Evolutionary conservation across 495 filamentous ascomycete genomes (phyloP).

Genomic region (Rhypophila decipiens): DNA sequence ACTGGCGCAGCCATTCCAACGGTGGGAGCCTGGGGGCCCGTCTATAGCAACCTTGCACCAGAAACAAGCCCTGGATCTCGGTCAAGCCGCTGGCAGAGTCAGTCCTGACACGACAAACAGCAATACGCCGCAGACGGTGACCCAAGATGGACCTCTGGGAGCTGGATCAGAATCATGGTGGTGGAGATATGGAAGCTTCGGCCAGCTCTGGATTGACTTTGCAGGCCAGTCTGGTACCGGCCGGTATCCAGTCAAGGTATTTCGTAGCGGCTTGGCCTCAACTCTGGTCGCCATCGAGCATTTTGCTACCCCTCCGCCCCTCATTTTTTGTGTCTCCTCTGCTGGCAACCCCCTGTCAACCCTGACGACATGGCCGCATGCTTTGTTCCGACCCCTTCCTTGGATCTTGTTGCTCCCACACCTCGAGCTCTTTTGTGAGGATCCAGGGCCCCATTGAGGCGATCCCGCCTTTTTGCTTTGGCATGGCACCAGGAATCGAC

Average conservation of each 20-base stretch:
- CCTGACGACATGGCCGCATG: conserved; percentile 17
- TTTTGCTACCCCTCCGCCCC: background rate
- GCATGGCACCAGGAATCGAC: conserved; percentile 10
- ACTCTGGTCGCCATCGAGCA: background rate
- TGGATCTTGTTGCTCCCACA: conserved; percentile 12
- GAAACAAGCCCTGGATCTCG: too few species aligned
- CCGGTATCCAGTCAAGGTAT: background rate
- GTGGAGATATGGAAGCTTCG: background rate
- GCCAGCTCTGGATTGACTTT: background rate
- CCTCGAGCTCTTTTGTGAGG: conserved; percentile 12
- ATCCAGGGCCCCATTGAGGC: conserved; percentile 1
- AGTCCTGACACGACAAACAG: conserved; percentile 3
- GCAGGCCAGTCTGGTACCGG: background rate
- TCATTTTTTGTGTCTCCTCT: background rate
- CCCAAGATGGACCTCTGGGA: background rate
- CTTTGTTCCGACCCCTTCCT: conserved; percentile 6
- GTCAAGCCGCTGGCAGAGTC: conserved; percentile 2
- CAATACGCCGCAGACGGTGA: background rate
- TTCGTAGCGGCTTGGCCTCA: background rate
- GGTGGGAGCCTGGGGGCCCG: too few species aligned
- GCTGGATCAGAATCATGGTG: background rate
- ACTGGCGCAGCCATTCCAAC: too few species aligned
- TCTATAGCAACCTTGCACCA: too few species aligned
- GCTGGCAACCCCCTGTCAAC: conserved; percentile 5
- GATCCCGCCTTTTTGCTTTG: conserved; percentile 10